phyloP scores from a whole-genome alignment of 148 eudicot genomes.

The Diospyros kaki region DNA sequence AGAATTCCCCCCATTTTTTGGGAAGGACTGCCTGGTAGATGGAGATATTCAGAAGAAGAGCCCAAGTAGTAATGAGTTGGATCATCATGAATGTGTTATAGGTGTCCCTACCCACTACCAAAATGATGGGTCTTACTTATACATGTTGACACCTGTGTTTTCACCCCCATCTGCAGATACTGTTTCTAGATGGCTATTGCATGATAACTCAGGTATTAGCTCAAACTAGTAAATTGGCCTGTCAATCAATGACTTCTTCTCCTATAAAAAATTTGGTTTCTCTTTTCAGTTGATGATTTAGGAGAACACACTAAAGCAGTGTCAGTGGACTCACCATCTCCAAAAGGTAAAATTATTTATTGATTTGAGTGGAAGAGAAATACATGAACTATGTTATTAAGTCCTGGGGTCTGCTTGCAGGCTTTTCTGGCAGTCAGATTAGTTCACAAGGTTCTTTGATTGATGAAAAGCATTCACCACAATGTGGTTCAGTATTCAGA shows the following conservation, averaged over 20 bases:
- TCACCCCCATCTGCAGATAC: slow-evolving; percentile 64
- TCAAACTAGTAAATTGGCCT: slow-evolving; percentile 1
- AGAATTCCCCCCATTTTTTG: slow-evolving; percentile 44
- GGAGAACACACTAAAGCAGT: slow-evolving; percentile 7
- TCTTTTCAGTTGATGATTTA: not conserved
- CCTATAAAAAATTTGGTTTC: not conserved
- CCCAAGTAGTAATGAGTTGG: slow-evolving; percentile 19
- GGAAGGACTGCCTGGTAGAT: slow-evolving; percentile 21
- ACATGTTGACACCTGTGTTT: slow-evolving; percentile 66
- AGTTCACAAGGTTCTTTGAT: slow-evolving; percentile 28
- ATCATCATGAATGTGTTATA: slow-evolving; percentile 22
- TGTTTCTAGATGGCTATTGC: slow-evolving; percentile 62
- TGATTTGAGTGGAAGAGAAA: slow-evolving; percentile 1
- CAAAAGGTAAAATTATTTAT: slow-evolving; percentile 13
- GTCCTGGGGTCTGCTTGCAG: slow-evolving; percentile 20
- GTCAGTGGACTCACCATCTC: slow-evolving; percentile 15
- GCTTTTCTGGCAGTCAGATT: slow-evolving; percentile 15
- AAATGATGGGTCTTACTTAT: slow-evolving; percentile 65
- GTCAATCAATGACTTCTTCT: not conserved
- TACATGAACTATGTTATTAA: not conserved
- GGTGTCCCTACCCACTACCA: slow-evolving; percentile 56
- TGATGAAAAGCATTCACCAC: slow-evolving; percentile 21
- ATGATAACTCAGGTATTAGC: slow-evolving; percentile 35
- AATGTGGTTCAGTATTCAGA: slow-evolving; percentile 20
- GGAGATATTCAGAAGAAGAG: slow-evolving; percentile 16